Evolutionary conservation across 352 stramenopile genomes (phyloP).

Genomic region (Peronospora destructor): DNA sequence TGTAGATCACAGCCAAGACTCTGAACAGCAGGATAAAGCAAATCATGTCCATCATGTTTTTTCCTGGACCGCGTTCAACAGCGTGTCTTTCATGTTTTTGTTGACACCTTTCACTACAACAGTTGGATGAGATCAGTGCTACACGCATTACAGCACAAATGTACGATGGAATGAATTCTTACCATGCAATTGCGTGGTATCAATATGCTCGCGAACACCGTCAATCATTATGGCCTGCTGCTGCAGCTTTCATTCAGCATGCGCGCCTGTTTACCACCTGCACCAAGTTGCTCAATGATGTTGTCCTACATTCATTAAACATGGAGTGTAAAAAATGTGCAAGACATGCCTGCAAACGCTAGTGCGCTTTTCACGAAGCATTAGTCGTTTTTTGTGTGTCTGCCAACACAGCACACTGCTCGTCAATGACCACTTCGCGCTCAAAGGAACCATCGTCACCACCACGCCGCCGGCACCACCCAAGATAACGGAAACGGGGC

Average conservation of each 20-base stretch:
- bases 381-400: too few relatives aligned
- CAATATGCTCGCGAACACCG: constrained; percentile 69
- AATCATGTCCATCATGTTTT: constrained; percentile 89
- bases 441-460: too few relatives aligned
- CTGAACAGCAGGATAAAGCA: constrained; percentile 82
- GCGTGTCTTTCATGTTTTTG: constrained; percentile 81
- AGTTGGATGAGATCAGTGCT: constrained; percentile 6
- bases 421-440: too few relatives aligned
- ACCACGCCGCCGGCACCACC: too few relatives aligned
- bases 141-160: not conserved
- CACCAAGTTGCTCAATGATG: constrained; percentile 83
- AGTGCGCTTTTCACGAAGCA: too few relatives aligned
- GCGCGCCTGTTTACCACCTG: constrained; percentile 60
- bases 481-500: too few relatives aligned
- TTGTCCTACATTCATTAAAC: constrained; percentile 43
- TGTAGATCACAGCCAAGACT: constrained; percentile 80
- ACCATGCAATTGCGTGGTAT: constrained; percentile 75
- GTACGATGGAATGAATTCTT: not conserved
- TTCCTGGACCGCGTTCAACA: constrained; percentile 62
- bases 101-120: constrained; percentile 76
- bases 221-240: constrained; percentile 87
- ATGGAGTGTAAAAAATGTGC: too few relatives aligned
- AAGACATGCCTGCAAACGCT: too few relatives aligned
- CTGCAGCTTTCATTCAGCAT: constrained; percentile 78
- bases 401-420: too few relatives aligned